Conservation (phyloP, 1,139 yeast species). For the Protomyces pachydermus region DNA sequence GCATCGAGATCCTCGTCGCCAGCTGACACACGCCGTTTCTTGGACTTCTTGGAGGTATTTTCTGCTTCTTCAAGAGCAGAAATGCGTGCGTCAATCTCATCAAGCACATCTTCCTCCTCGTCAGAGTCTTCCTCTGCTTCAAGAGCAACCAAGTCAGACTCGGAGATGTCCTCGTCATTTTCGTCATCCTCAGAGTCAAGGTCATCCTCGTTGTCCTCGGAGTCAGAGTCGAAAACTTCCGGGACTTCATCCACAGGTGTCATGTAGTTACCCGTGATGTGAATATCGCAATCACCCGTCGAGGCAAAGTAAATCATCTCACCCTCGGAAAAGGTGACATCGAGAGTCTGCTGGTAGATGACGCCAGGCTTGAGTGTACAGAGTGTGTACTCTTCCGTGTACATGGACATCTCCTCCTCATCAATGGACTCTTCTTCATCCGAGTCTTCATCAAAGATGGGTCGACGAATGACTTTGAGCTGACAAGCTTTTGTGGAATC, state of each 20-base stretch:
- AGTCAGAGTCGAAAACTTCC: constrained; percentile 43
- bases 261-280: constrained; percentile 89
- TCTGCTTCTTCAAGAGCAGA: constrained; percentile 38
- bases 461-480: constrained; percentile 61
- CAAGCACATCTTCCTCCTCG: constrained; percentile 47
- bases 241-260: constrained; percentile 62
- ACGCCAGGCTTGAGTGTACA: constrained; percentile 85
- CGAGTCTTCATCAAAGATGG: constrained; percentile 40
- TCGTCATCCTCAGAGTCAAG: constrained; percentile 92
- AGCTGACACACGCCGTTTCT: constrained; percentile 43
- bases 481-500: constrained; percentile 78
- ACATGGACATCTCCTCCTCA: constrained; percentile 45
- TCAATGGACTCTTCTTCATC: constrained; percentile 42
- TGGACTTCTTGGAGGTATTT: constrained; percentile 42
- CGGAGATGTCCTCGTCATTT: constrained; percentile 43
- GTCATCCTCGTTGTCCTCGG: constrained; percentile 66
- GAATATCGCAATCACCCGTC: constrained; percentile 81
- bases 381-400: constrained; percentile 54
- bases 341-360: constrained; percentile 79
- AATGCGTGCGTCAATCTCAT: constrained; percentile 48
- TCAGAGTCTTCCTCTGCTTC: constrained; percentile 30
- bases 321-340: constrained; percentile 83
- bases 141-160: constrained; percentile 31
- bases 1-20: constrained; percentile 37
- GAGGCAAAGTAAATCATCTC: constrained; percentile 93